Percentiles rank a stretch among this genome's conserved stretches.
Conservation (phyloP, 73 alveolate species). For the Paraurostyla sp. region DNA sequence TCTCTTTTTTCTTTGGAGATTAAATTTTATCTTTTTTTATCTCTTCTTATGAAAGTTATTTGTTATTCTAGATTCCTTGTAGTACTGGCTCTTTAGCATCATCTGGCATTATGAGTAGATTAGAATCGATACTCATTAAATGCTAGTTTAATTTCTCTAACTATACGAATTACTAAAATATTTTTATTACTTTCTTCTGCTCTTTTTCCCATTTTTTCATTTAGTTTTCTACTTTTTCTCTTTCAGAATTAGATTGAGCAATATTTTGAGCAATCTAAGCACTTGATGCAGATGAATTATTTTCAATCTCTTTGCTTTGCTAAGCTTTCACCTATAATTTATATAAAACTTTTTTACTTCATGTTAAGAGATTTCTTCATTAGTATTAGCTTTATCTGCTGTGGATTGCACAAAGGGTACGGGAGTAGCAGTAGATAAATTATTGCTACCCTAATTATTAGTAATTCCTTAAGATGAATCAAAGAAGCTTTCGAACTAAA, state of each 20-base stretch:
- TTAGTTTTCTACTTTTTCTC: constrained; percentile 61
- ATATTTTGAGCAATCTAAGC: not conserved
- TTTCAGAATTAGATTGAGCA: constrained; percentile 8
- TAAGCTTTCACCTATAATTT: no score
- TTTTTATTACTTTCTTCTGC: constrained; percentile 19
- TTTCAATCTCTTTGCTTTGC: no score
- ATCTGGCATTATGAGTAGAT: constrained; percentile 40
- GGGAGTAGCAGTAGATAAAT: no score
- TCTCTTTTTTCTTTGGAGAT: not conserved
- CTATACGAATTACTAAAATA: not conserved
- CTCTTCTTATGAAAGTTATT: not conserved
- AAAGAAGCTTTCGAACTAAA: constrained; percentile 47
- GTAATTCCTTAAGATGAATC: constrained; percentile 45
- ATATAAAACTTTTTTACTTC: no score
- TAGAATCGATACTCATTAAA: constrained; percentile 2
- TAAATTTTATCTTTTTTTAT: not conserved
- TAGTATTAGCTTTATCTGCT: no score
- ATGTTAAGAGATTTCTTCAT: no score
- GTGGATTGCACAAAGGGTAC: no score
- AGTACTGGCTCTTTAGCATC: not conserved
- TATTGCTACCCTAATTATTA: not conserved
- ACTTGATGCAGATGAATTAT: not conserved
- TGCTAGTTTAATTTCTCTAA: constrained; percentile 40
- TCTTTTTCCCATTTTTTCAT: constrained; percentile 68
- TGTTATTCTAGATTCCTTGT: not conserved